Base-by-base conservation (phyloP, 228 moss, liverwort and hornwort species). In the Sphagnum magellanicum region DNA sequence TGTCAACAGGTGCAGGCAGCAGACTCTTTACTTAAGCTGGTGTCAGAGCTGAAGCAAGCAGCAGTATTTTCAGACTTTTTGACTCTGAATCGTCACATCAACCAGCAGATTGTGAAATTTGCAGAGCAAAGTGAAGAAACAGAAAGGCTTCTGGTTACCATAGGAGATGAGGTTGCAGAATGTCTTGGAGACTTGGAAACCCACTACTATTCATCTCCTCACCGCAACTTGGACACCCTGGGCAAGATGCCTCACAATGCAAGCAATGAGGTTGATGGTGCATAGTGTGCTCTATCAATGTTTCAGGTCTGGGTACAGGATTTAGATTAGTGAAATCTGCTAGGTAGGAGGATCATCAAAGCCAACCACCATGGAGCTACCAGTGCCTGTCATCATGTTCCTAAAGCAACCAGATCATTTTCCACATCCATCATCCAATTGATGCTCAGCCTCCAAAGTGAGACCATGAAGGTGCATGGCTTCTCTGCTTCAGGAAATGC, bases 1-100 rank as follows among this genome's bases (percentile, higher is more conserved):
- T 17, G 51, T 49, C 12, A 62, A 50, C 84, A 93, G 97, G 93
- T 98, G 57, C 98, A 94, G 84, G 98, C 98, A 61, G 90, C 90
- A 70, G 98, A 94, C 79, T 93, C 93, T 16, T 82, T 94, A 58
- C 79, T 98, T 6, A 98, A 89, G 77, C 77, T 98, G 72, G 94
- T 98, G 65, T 98, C 98, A 59, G 98, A 98, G 73, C 79, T 98
- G 63, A 98, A 98, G 76, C 94, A 94, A 67, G 91, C 91, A 64
- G 98, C 98, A 46, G 98, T 98, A 8, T 98, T 98, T 79, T 94
- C 94, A 13, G 98, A 98, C 64, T 98, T 98, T 65, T 77, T 87
- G 50, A 88, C 90, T 49, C 70, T 98, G 62, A 98, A 98, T 67
- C 87, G 92, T 71, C 94, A 94, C 78, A 90, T 98, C 64, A 92